phyloP scores from a whole-genome alignment of 2,329 filamentous ascomycete species.

The Aspergillus fijiensis region DNA sequence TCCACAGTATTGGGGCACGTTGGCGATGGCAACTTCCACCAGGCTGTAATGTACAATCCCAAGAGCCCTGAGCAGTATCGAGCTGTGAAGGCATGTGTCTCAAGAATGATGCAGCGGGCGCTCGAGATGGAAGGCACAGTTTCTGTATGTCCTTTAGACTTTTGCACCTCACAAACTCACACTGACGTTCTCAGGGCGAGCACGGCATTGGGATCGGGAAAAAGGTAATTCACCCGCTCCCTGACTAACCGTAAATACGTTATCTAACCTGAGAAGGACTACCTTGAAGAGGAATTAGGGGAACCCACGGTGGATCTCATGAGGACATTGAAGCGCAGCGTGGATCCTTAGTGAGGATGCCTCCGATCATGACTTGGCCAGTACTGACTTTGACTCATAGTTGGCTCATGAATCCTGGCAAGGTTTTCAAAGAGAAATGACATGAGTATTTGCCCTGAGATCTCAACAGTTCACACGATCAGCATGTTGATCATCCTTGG shows the following conservation, averaged over 20 bases:
- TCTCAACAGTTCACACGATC: too few relatives aligned
- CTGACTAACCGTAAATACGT: rapidly evolving
- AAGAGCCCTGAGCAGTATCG: conserved; percentile 65
- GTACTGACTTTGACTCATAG: not conserved
- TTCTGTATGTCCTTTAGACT: conserved; percentile 47
- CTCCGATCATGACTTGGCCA: not conserved
- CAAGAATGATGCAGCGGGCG: conserved; percentile 80
- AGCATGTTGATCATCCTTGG: too few relatives aligned
- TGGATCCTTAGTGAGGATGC: conserved; percentile 1
- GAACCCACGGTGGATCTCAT: not conserved
- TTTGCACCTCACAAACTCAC: not conserved
- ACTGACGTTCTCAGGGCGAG: conserved; percentile 55
- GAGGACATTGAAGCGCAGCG: conserved; percentile 3
- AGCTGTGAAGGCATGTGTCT: conserved; percentile 74
- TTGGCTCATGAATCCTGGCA: conserved; percentile 5
- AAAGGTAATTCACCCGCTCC: conserved; percentile 50
- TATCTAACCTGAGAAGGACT: not conserved
- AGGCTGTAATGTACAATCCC: conserved; percentile 81
- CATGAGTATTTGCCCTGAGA: too few relatives aligned
- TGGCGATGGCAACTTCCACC: conserved; percentile 89
- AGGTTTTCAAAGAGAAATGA: conserved; percentile 2
- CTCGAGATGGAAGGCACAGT: conserved; percentile 89
- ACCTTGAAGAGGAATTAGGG: conserved; percentile 1
- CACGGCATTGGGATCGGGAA: conserved; percentile 83
- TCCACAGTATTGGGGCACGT: conserved; percentile 83